Evolutionary conservation across 495 filamentous ascomycete genomes (phyloP).

Genomic region (Friedmanniomyces endolithicus): DNA sequence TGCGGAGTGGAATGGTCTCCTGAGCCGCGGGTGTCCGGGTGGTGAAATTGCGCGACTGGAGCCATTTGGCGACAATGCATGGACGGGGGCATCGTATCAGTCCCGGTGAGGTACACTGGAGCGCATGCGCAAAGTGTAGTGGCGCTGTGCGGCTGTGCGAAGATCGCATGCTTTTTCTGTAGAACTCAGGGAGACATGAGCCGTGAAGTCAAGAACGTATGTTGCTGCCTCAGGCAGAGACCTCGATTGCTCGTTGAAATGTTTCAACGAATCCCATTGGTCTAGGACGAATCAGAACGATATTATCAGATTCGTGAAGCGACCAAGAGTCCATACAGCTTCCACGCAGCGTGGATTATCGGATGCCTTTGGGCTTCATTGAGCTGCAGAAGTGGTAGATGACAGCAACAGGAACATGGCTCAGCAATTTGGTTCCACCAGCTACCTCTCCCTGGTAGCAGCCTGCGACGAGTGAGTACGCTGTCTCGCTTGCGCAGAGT

Average conservation of each 20-base stretch:
- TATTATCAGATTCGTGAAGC: too few species aligned
- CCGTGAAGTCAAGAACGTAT: not conserved
- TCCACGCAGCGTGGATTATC: too few species aligned
- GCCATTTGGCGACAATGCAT: conserved; percentile 13
- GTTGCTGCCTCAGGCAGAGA: not conserved
- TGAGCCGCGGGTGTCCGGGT: not conserved
- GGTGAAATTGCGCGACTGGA: conserved; percentile 8
- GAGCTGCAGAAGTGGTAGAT: too few species aligned
- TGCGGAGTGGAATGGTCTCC: conserved; percentile 23
- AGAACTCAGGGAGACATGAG: not conserved
- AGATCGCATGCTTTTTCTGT: not conserved
- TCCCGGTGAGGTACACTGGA: not conserved
- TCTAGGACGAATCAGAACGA: too few species aligned
- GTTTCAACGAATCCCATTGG: too few species aligned
- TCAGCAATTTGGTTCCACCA: not conserved
- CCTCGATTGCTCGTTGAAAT: too few species aligned
- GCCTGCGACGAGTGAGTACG: conserved; percentile 1
- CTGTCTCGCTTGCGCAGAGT: not conserved
- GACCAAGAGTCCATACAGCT: too few species aligned
- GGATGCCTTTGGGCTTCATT: too few species aligned
- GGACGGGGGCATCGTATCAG: not conserved
- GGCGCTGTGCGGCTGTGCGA: not conserved
- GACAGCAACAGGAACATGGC: not conserved
- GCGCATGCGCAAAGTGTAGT: not conserved
- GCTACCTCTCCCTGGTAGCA: not conserved